These are phyloP conservation scores for Myriangium duriaei DNA, from an alignment of 2,329 filamentous ascomycete genomes.

Conservation along the genomic window DNA sequence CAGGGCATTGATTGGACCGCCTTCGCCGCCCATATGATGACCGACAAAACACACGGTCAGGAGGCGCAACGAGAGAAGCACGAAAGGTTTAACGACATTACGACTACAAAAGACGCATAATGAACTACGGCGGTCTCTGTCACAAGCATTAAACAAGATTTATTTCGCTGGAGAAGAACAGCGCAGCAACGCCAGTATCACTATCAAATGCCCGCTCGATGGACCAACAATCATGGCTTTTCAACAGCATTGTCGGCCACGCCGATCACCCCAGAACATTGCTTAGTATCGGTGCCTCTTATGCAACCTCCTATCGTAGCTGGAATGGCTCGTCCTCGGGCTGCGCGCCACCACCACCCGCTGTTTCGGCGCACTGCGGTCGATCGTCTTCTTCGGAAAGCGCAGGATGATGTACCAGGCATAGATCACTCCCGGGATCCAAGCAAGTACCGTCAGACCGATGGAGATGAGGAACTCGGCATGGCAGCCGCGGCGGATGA, in stretches of 20 bases:
- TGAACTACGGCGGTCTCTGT: too few relatives aligned
- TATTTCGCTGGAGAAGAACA: too few relatives aligned
- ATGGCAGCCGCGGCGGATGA: constrained; percentile 9
- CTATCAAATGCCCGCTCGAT: too few relatives aligned
- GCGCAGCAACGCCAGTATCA: too few relatives aligned
- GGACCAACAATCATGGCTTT: too few relatives aligned
- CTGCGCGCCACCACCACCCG: constrained; percentile 1
- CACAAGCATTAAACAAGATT: too few relatives aligned
- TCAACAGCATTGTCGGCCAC: too few relatives aligned
- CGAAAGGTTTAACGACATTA: too few relatives aligned
- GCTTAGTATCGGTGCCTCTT: constrained; percentile 6
- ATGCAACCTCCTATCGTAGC: not conserved
- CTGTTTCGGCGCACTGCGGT: constrained; percentile 1
- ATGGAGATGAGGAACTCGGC: constrained; percentile 10
- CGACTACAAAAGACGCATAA: too few relatives aligned
- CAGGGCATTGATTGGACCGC: constrained; percentile 40
- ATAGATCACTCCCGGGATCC: constrained; percentile 12
- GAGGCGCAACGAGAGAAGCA: too few relatives aligned
- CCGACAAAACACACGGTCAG: not conserved
- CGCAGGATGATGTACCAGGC: constrained; percentile 11
- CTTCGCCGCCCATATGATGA: constrained; percentile 5
- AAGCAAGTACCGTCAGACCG: constrained; percentile 9
- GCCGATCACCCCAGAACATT: too few relatives aligned
- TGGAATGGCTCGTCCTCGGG: constrained; percentile 1
- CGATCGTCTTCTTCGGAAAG: constrained; percentile 5